Evolutionary conservation across 768 basidiomycete genomes (phyloP).

Genomic region (Sutorius australiensis): DNA sequence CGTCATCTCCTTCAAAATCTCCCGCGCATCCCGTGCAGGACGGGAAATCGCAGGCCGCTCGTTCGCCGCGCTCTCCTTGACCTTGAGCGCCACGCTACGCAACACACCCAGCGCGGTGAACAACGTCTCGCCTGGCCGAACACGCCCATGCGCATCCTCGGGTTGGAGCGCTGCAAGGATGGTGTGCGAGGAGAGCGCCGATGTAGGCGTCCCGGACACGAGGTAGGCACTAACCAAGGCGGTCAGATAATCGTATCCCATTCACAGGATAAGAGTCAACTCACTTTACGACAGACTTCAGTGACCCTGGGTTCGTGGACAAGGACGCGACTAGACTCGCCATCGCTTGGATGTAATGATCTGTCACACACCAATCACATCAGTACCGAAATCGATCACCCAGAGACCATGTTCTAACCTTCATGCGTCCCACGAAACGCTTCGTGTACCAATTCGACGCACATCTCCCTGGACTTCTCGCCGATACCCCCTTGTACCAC

Average conservation of each 20-base stretch:
- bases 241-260: slow-evolving; percentile 1
- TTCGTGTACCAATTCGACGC: slow-evolving; percentile 72
- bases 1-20: slow-evolving; percentile 47
- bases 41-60: slow-evolving; percentile 71
- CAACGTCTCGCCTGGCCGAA: slow-evolving; percentile 34
- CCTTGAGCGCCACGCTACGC: slow-evolving; percentile 66
- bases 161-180: slow-evolving; percentile 54
- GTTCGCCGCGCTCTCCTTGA: slow-evolving; percentile 61
- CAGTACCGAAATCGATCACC: not conserved
- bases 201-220: slow-evolving; percentile 63
- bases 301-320: slow-evolving; percentile 54
- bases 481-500: slow-evolving; percentile 62
- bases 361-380: slow-evolving; percentile 33
- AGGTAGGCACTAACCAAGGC: slow-evolving; percentile 50
- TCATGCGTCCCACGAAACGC: slow-evolving; percentile 72
- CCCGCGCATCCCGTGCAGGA: slow-evolving; percentile 80
- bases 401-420: slow-evolving; percentile 37
- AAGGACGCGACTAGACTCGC: slow-evolving; percentile 62
- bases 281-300: slow-evolving; percentile 66
- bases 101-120: slow-evolving; percentile 66
- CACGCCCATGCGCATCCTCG: slow-evolving; percentile 35
- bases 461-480: slow-evolving; percentile 65
- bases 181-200: slow-evolving; percentile 55
- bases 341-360: slow-evolving; percentile 64
- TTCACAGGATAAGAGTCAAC: slow-evolving; percentile 22